These are phyloP conservation scores for Suhomyces atakaporum DNA, from an alignment of 1,139 yeast species.

Conservation along the genomic window DNA sequence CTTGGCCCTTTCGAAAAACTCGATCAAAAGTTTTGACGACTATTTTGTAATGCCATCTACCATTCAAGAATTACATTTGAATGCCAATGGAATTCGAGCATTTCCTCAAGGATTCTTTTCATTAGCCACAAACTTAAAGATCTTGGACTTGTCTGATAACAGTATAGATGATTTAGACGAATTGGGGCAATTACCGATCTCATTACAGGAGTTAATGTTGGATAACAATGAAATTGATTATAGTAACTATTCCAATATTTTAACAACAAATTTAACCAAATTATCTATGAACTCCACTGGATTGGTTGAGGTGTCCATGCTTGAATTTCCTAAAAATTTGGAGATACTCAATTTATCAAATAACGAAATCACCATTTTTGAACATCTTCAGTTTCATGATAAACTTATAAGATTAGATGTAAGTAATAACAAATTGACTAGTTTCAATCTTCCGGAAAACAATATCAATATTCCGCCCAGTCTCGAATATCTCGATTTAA, in stretches of 20 bases:
- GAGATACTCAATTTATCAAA: conserved; percentile 19
- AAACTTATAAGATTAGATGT: conserved; percentile 16
- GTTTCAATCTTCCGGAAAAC: conserved; percentile 12
- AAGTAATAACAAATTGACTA: conserved; percentile 17
- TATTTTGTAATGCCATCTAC: conserved; percentile 18
- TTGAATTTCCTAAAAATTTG: conserved; percentile 21
- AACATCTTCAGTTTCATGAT: conserved; percentile 18
- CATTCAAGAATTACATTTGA: conserved; percentile 19
- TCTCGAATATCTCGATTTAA: conserved; percentile 17
- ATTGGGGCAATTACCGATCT: conserved; percentile 24
- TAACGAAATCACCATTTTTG: conserved; percentile 23
- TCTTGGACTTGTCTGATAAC: conserved; percentile 23
- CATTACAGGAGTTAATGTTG: conserved; percentile 20
- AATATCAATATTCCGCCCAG: conserved; percentile 11
- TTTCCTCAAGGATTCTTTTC: conserved; percentile 20
- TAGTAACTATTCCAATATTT: conserved; percentile 21
- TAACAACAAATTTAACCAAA: conserved; percentile 19
- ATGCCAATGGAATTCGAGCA: conserved; percentile 19
- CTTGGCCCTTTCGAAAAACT: conserved; percentile 21
- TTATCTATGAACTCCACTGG: conserved; percentile 27
- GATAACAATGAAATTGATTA: conserved; percentile 29
- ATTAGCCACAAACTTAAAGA: conserved; percentile 13
- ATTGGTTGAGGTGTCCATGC: conserved; percentile 20
- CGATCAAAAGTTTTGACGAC: conserved; percentile 9
- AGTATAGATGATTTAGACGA: conserved; percentile 29